Percentiles rank a stretch among this genome's conserved stretches.
Conservation (phyloP, 1,284 basidiomycete genomes). For the Coniferiporia weirii region DNA sequence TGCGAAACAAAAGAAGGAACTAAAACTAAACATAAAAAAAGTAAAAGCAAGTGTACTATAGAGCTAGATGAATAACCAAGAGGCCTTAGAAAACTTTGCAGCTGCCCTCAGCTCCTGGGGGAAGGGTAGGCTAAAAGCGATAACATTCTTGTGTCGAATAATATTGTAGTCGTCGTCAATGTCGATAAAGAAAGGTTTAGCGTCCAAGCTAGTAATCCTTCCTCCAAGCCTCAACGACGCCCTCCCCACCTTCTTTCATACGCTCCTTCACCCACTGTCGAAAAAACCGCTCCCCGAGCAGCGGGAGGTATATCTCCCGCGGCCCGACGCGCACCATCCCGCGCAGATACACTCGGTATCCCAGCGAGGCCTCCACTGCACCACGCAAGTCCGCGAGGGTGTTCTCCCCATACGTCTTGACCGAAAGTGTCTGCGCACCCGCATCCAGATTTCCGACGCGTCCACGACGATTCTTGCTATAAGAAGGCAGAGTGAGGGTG, state of each 20-base stretch:
- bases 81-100: too few species aligned
- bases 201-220: not conserved
- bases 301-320: conserved; percentile 7
- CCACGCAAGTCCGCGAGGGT: conserved; percentile 7
- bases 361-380: not conserved
- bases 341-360: not conserved
- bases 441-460: not conserved
- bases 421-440: not conserved
- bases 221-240: conserved; percentile 9
- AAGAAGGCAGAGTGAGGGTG: not conserved
- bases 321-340: conserved; percentile 7
- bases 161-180: too few species aligned
- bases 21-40: too few species aligned
- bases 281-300: conserved; percentile 7
- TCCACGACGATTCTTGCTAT: not conserved
- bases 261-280: conserved; percentile 14
- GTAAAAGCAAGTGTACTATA: too few species aligned
- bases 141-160: too few species aligned
- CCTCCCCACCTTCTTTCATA: conserved; percentile 1
- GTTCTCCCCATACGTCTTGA: not conserved
- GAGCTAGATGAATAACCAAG: too few species aligned
- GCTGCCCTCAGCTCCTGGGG: too few species aligned
- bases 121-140: too few species aligned
- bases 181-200: too few species aligned
- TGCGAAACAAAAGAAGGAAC: too few species aligned